Conservation (phyloP, 345 rosid species). For the Bruguiera gymnorhiza region DNA sequence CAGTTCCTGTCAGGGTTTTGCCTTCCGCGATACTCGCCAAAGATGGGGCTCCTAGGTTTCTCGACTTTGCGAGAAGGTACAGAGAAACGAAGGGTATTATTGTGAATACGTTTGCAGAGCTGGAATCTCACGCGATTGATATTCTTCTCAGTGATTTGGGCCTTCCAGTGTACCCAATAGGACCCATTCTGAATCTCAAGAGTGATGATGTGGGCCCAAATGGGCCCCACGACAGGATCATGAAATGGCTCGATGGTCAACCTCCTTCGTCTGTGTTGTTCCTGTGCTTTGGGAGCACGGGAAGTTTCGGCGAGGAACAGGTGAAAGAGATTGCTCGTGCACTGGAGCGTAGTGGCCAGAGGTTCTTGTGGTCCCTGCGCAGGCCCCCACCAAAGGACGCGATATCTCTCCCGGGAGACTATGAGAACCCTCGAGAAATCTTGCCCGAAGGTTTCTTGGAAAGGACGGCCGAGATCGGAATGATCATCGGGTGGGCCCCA, state of each 20-base stretch:
- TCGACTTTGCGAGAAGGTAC: slow-evolving; percentile 8
- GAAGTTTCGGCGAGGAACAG: background rate
- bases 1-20: slow-evolving; percentile 34
- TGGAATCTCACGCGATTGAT: background rate
- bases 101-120: slow-evolving; percentile 34
- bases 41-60: background rate
- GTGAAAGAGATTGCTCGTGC: background rate
- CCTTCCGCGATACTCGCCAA: slow-evolving; percentile 16
- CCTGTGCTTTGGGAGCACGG: background rate
- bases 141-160: background rate
- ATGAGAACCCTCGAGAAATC: background rate
- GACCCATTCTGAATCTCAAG: background rate
- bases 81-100: slow-evolving; percentile 38
- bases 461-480: background rate
- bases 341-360: background rate
- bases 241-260: slow-evolving; percentile 15
- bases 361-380: background rate
- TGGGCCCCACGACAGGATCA: background rate
- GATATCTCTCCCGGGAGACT: background rate
- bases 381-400: background rate
- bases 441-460: background rate
- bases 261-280: background rate
- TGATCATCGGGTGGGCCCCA: background rate
- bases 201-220: background rate
- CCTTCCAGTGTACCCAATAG: background rate